Conservation (phyloP, 176 grass and related monocot genomes). For the Raddia distichophylla region DNA sequence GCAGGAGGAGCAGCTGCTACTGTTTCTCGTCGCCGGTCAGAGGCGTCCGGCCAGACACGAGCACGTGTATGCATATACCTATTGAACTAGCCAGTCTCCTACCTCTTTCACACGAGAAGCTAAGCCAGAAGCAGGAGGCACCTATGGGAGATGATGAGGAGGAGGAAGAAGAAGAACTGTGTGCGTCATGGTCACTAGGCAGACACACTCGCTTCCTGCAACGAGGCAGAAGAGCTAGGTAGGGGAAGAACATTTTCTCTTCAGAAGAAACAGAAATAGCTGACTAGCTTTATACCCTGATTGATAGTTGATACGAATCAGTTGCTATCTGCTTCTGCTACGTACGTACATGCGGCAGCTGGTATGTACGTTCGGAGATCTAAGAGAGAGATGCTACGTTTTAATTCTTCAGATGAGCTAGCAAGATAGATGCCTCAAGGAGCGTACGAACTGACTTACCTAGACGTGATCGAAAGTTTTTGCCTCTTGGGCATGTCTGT, state of each 20-base stretch:
- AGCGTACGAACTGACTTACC: neutral
- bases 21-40: constrained; percentile 22
- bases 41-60: constrained; percentile 12
- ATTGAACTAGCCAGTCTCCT: neutral
- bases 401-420: neutral
- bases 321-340: neutral
- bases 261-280: neutral
- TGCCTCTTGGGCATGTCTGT: neutral
- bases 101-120: constrained; percentile 19
- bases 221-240: neutral
- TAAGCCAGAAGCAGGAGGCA: neutral
- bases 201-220: neutral
- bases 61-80: constrained; percentile 39
- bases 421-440: neutral
- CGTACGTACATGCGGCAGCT: neutral
- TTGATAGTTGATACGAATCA: neutral
- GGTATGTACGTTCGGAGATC: neutral
- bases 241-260: neutral
- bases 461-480: no score
- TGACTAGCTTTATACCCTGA: neutral
- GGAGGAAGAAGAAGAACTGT: neutral
- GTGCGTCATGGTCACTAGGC: neutral
- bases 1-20: constrained; percentile 1
- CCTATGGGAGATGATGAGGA: neutral
- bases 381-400: neutral